Conservation (phyloP, 2,329 filamentous ascomycete species). For the Fusarium ramigenum region DNA sequence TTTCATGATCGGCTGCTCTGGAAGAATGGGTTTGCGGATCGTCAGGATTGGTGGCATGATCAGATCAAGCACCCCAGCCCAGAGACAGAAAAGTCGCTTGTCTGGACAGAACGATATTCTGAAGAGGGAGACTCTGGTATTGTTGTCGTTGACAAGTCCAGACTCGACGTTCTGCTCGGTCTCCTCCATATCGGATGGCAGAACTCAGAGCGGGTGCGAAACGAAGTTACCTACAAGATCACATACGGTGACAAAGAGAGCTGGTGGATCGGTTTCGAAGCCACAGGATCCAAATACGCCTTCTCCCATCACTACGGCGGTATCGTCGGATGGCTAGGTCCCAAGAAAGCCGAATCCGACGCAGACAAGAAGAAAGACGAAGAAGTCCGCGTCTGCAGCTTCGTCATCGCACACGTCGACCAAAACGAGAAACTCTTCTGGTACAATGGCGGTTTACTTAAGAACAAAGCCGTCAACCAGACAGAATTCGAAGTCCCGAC, state of each 20-base stretch:
- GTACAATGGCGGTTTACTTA: conserved; percentile 56
- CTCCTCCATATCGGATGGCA: conserved; percentile 57
- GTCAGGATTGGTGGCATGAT: conserved; percentile 51
- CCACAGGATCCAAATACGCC: conserved; percentile 49
- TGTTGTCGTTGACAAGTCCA: conserved; percentile 53
- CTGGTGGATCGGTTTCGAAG: conserved; percentile 57
- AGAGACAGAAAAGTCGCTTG: conserved; percentile 47
- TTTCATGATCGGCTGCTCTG: conserved; percentile 55
- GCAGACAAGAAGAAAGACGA: background rate
- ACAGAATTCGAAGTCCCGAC: conserved; percentile 49
- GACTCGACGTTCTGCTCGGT: conserved; percentile 49
- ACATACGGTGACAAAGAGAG: conserved; percentile 58
- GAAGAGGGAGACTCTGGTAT: conserved; percentile 56
- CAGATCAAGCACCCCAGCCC: conserved; percentile 49
- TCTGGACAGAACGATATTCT: conserved; percentile 52
- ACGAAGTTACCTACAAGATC: conserved; percentile 52
- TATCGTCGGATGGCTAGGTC: conserved; percentile 49
- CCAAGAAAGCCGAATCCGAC: background rate
- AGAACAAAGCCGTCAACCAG: conserved; percentile 49
- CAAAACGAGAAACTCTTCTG: conserved; percentile 50
- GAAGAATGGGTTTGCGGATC: conserved; percentile 47
- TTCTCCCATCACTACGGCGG: conserved; percentile 55
- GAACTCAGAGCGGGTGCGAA: conserved; percentile 52
- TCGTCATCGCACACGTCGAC: conserved; percentile 55
- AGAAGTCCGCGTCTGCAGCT: conserved; percentile 50